Base-by-base conservation (phyloP, 805 yeast species). In the Allodekkera sacchari region DNA sequence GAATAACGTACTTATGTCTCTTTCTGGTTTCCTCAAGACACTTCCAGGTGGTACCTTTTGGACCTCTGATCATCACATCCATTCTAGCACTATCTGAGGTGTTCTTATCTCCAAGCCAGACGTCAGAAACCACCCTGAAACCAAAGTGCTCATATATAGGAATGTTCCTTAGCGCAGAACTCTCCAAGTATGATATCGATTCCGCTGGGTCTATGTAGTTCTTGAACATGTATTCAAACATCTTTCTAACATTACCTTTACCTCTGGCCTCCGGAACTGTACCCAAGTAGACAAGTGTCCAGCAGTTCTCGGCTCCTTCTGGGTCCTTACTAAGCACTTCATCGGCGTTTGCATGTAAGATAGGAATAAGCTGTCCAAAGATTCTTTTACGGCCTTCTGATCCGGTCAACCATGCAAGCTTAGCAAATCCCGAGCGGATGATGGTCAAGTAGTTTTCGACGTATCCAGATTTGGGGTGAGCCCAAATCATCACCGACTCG, bases 401-500 rank as follows among this genome's bases (percentile, higher is more conserved):
- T 24, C 70, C 74, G 23, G 65, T 55, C 35, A 63, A 41, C 53
- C 71, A 63, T 52, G 75, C 74, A 22, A 72, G 55, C 44, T 61
- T 55, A 18, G 65, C 68, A 52, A 65, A 72, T 5, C 77, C 78
- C 7, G 76, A 57, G 39, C 67, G 61, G 55, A 71, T 61, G 39
- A 73, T 48, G 15, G 66, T 68, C 25, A 62, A 39, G 45, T 64
- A 68, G 30, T 64, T 56, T 31, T 71, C 73, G 28, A 68, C 47
- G 3, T 68, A 66, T 7, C 56, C 61, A 17, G 53, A 41, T 9
- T 59, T 63, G 5, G 78, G 77, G 18, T 55, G 55, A 9, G 71
- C 56, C 76, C 77, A 73, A 16, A 71, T 48, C 5, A 73, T 66
- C 20, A 72, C 77, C 6, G 77, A 65, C 53, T 72, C 77, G 47